Base-by-base conservation (phyloP, 192 early-diverging fungal species). In the Gamsiella multidivaricata region DNA sequence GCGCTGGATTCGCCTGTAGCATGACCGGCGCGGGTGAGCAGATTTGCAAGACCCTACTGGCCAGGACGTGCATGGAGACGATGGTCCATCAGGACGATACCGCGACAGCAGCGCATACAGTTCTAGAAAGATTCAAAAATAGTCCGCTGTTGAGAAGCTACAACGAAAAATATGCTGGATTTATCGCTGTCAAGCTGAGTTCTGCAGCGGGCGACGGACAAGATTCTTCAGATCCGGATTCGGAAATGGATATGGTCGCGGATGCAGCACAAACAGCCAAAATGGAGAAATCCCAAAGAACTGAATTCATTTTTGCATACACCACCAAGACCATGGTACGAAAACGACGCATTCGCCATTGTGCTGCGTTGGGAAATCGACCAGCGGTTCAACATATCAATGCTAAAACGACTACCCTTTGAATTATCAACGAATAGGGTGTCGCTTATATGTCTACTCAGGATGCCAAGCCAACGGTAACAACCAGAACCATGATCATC, bases 1-100 rank as follows among this genome's bases (percentile, higher is more conserved):
- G 10, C 8, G 49, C 62, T n/a, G 82, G 80, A 3, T 60, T 86
- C 1, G 94, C 87, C 12, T 92, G 91, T 64, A 94, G 90, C 31
- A 82, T 85, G 2, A 86, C 88, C 34, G 93, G 93, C 5, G 94
- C 91, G 0, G 95, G 95, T 18, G 95, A 97, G 73, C 94, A 95
- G 58, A 92, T 97, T 18, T 90, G 91, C 81, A 88, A 85, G n/a
- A 91, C 88, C 0, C 51, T 89, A 45, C 68, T 97, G 22, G 92
- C 93, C 0, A 80, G 78, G 15, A 84, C 85, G 28, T 88, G 88
- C 37, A 84, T 87, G 22, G 81, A 84, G 4, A 51, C 54, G 5
- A 26, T 74, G 10, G 49, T 76, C 10, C 5, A 20, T 12, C 53
- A 71, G 0, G 65, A 56, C 5, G 53, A 62, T 26, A 61, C 43